Base-by-base conservation (phyloP, 805 yeast species). In the Candida peoriensis region DNA sequence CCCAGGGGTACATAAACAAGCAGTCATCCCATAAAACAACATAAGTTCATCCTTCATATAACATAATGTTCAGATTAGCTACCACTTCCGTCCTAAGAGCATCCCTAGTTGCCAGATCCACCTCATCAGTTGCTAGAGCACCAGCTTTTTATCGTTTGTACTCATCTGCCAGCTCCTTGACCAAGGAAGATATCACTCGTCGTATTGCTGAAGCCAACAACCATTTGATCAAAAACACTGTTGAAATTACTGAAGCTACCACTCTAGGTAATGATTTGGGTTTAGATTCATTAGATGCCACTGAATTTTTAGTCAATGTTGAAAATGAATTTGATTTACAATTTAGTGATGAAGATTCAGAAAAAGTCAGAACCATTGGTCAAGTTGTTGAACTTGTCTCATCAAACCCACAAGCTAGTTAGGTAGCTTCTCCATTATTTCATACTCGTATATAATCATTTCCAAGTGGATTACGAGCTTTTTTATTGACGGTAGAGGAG, bases 221-320 rank as follows among this genome's bases (percentile, higher is more conserved):
- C 56, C 70, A 78, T 21, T 76, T 79, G 48, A 76, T 71, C 60
- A 79, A 81, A 63, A 72, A 74, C 44, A 63, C 74, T 32, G 71
- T 68, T 37, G 64, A 39, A 16, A 38, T 69, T 37, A 53, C 64
- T 11, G 52, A 66, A 25, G 52, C 56, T 36, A 58, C 70, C 25
- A 50, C 60, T 23, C 58, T 69, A 45, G 52, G 63, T 32, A 54
- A 54, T 35, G 95, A 85, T 54, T 73, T 85, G 48, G 90, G 89
- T n/a, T 74, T 85, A 57, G 98, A 90, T 63, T 85, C 96, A 8
- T 73, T 90, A 48, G 98, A 90, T 57, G 83, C 93, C 44, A 96
- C 90, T 43, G 98, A 90, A 68, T 89, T 93, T 37, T 74, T 93
- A 52, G 95, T 93, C 62, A 96, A 96, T 38, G 81, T 90, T 55